Base-by-base conservation (phyloP, 371 early-diverging fungal genomes). In the Rhizopus arrhizus region DNA sequence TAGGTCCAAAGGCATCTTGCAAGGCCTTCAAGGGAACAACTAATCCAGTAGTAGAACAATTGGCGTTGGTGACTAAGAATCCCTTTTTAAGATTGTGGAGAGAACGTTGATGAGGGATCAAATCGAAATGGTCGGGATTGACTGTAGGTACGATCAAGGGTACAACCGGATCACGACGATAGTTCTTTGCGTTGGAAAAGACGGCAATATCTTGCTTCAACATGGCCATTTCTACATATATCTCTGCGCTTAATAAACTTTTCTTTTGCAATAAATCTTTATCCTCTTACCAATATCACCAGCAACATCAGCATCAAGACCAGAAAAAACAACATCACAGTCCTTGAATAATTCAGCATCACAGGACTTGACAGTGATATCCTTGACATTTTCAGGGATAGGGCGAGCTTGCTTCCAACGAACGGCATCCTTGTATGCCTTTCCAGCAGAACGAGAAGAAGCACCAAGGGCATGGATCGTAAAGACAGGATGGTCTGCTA, bases 111-210 rank as follows among this genome's bases (percentile, higher is more conserved):
- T 88, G 82, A n/a, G 86, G 69, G 42, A 94, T 78, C 34, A 95
- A 66, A 50, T 87, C 87, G 65, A 95, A 87, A 68, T 97, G 97
- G 38, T 86, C 80, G 0, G 95, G 64, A 74, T 98, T 98, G 65
- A 90, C 95, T 22, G 91, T 82, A 15, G 97, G 97, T 4, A 96
- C 96, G 53, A 95, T 88, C 68, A 97, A 82, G 7, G 98, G 98
- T 15, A 96, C 96, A 29, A 75, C 71, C 4, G 90, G 89, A 61
- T 89, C 85, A 74, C 92, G 93, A 65, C 97, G 89, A 70, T 94
- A 91, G 82, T 97, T 97, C 74, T 94, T 95, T 56, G 97, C 95
- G 69, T 98, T 98, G 54, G 95, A 94, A 70, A 97, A 94, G 16
- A 98, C 90, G 28, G 89, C 90, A 62, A 95, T 75, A 66, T 92